Percentiles rank a stretch among this genome's conserved stretches.
These are phyloP conservation scores for Gonapodya prolifera DNA, from an alignment of 192 early-diverging fungal species.

Conservation along the genomic window DNA sequence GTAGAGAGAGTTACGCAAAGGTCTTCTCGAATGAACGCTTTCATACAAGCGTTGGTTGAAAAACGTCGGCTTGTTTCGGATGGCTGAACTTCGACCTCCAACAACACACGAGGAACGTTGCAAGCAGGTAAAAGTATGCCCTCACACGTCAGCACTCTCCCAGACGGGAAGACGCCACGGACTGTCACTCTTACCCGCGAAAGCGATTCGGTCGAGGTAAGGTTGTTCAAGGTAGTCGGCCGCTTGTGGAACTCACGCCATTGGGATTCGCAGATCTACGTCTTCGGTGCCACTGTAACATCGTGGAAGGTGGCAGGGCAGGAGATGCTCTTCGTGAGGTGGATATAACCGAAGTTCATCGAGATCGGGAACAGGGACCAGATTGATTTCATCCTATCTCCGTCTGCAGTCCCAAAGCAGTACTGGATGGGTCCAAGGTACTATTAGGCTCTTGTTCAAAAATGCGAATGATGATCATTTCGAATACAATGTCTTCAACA, in stretches of 20 bases:
- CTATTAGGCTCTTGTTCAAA: background rate
- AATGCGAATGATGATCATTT: background rate
- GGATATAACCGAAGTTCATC: background rate
- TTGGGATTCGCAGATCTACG: slow-evolving; percentile 16
- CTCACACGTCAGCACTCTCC: background rate
- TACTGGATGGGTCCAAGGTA: slow-evolving; percentile 78
- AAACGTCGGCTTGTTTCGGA: too few relatives aligned
- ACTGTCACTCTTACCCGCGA: background rate
- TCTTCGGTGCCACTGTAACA: slow-evolving; percentile 83
- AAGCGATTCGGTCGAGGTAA: background rate
- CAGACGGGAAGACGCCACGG: too few relatives aligned
- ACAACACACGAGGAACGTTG: too few relatives aligned
- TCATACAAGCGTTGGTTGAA: too few relatives aligned
- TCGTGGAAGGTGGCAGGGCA: slow-evolving; percentile 62
- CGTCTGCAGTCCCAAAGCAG: slow-evolving; percentile 48
- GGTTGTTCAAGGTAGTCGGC: background rate
- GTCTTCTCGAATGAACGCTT: too few relatives aligned
- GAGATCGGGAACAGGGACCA: background rate
- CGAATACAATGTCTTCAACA: background rate
- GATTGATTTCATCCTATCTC: background rate
- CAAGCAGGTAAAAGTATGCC: too few relatives aligned
- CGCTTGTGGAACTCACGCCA: background rate
- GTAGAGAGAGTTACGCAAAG: too few relatives aligned
- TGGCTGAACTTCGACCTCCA: too few relatives aligned
- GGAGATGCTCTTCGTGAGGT: slow-evolving; percentile 81